phyloP scores from a whole-genome alignment of 2,329 filamentous ascomycete species.

The Ceratocystis cubensis region DNA sequence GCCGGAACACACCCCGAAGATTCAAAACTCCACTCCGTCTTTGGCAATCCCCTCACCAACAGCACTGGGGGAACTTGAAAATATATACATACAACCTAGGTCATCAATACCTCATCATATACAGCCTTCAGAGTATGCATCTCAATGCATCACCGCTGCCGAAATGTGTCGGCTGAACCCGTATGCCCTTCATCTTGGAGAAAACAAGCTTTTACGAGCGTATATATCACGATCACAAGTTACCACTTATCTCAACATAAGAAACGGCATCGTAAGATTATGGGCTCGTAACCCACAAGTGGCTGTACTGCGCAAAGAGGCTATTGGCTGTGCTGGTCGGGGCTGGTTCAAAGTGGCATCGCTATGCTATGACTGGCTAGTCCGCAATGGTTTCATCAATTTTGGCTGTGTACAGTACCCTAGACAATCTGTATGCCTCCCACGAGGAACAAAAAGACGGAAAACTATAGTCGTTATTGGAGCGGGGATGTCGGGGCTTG shows the following conservation, averaged over 20 bases:
- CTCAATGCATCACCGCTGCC: constrained; percentile 79
- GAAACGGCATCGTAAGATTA: constrained; percentile 81
- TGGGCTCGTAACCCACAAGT: constrained; percentile 82
- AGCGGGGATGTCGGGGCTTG: constrained; percentile 85
- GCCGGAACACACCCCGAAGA: not conserved
- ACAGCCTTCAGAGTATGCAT: constrained; percentile 65
- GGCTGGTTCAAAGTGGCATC: constrained; percentile 83
- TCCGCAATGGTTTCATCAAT: constrained; percentile 88
- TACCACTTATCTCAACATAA: constrained; percentile 88
- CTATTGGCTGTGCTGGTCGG: constrained; percentile 75
- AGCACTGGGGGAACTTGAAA: constrained; percentile 6
- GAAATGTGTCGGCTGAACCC: constrained; percentile 82
- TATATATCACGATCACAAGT: constrained; percentile 81
- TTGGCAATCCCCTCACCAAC: not conserved
- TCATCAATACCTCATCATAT: constrained; percentile 73
- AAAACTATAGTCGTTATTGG: constrained; percentile 79
- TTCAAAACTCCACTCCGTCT: not conserved
- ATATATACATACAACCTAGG: constrained; percentile 38
- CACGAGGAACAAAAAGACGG: constrained; percentile 36
- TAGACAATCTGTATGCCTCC: constrained; percentile 40
- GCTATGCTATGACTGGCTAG: constrained; percentile 84
- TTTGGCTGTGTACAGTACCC: constrained; percentile 59
- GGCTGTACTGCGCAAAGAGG: constrained; percentile 69
- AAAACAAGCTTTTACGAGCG: constrained; percentile 67
- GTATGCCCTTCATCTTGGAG: constrained; percentile 72